These are phyloP conservation scores for Aspergillus wentii DNA, from an alignment of 495 filamentous ascomycete species.

Conservation along the genomic window DNA sequence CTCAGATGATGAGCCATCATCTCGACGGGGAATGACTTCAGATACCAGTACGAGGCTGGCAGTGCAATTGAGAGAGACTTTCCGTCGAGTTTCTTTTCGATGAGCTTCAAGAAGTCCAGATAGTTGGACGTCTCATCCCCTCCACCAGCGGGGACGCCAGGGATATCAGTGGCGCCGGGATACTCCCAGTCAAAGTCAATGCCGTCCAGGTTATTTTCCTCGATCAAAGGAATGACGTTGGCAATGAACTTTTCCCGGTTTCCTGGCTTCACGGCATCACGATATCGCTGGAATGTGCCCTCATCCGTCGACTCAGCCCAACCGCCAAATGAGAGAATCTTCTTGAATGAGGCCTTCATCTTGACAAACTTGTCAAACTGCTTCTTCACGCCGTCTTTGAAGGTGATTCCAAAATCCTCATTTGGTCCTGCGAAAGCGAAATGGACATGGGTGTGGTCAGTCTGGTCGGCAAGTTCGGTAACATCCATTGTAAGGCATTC, in stretches of 20 bases:
- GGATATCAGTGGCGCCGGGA: slow-evolving; percentile 32
- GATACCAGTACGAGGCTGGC: slow-evolving; percentile 19
- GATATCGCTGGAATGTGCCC: slow-evolving; percentile 30
- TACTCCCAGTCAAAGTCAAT: slow-evolving; percentile 43
- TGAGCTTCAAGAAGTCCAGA: slow-evolving; percentile 20
- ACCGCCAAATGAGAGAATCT: slow-evolving; percentile 43
- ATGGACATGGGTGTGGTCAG: slow-evolving; percentile 39
- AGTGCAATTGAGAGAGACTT: slow-evolving; percentile 12
- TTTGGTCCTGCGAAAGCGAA: slow-evolving; percentile 38
- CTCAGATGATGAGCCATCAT: slow-evolving; percentile 16
- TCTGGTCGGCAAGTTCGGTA: slow-evolving; percentile 12
- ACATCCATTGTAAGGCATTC: slow-evolving; percentile 16
- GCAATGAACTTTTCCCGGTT: slow-evolving; percentile 30
- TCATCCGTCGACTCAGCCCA: slow-evolving; percentile 38
- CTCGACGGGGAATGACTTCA: slow-evolving; percentile 21
- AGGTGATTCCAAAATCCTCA: slow-evolving; percentile 15
- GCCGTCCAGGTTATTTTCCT: slow-evolving; percentile 29
- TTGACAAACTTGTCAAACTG: slow-evolving; percentile 17
- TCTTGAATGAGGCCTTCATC: slow-evolving; percentile 16
- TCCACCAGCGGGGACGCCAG: slow-evolving; percentile 24
- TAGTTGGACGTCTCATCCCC: slow-evolving; percentile 26
- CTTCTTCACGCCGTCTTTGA: slow-evolving; percentile 17
- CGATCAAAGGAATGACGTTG: slow-evolving; percentile 31
- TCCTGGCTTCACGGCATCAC: slow-evolving; percentile 23
- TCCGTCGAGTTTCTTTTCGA: slow-evolving; percentile 5